These are phyloP conservation scores for Larix kaempferi DNA, from an alignment of 75 land plant genomes.

Conservation along the genomic window DNA sequence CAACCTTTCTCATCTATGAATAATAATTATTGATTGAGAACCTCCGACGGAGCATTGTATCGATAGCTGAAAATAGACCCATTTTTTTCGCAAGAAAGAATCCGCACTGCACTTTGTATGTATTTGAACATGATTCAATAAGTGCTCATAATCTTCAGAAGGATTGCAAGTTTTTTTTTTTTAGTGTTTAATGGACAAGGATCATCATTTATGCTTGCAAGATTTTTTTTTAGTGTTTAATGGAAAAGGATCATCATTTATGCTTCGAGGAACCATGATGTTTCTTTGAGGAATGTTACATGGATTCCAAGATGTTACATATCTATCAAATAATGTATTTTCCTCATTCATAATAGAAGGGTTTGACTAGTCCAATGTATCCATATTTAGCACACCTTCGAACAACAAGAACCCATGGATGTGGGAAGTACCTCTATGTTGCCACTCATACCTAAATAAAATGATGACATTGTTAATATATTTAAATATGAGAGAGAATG, in stretches of 20 bases:
- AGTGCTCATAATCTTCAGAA: neutral
- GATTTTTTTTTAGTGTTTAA: neutral
- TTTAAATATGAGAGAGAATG: too few relatives aligned
- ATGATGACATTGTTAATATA: too few relatives aligned
- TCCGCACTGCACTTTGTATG: neutral
- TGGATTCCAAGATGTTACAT: neutral
- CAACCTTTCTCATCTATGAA: neutral
- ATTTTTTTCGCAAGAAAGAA: neutral
- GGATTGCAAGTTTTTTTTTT: neutral
- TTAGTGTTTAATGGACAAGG: too few relatives aligned
- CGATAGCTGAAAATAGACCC: neutral
- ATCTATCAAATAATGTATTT: neutral
- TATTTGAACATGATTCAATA: neutral
- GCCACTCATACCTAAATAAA: too few relatives aligned
- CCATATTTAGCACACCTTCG: too few relatives aligned
- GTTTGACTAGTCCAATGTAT: too few relatives aligned
- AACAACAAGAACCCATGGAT: too few relatives aligned
- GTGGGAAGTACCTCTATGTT: too few relatives aligned
- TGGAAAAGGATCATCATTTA: neutral
- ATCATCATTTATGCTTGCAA: too few relatives aligned
- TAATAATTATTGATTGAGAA: neutral
- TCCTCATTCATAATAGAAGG: too few relatives aligned
- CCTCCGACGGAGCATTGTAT: neutral
- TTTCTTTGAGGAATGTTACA: neutral
- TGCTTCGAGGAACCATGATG: too few relatives aligned